Conservation (phyloP, 768 basidiomycete species). For the Chalciporus sphaerocephalus region DNA sequence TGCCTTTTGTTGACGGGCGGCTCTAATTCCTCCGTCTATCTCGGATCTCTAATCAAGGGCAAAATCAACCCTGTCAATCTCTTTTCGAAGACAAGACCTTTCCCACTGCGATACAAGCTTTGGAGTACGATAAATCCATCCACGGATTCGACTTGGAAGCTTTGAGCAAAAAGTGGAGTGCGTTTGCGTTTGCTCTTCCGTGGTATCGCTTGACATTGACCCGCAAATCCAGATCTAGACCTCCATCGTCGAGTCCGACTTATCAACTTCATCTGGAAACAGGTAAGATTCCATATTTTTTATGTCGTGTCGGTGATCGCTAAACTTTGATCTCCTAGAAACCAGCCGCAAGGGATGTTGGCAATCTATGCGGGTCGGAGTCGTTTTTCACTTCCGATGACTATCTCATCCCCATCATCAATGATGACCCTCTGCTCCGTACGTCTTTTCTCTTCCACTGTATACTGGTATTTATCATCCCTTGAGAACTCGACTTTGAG, state of each 20-base stretch:
- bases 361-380: constrained; percentile 53
- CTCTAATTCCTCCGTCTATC: no score
- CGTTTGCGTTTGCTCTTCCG: constrained; percentile 19
- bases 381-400: constrained; percentile 67
- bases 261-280: constrained; percentile 82
- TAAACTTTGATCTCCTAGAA: constrained; percentile 40
- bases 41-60: constrained; percentile 68
- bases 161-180: constrained; percentile 51
- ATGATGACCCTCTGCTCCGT: constrained; percentile 89
- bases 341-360: constrained; percentile 42
- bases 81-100: constrained; percentile 70
- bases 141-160: constrained; percentile 63
- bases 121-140: constrained; percentile 55
- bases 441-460: no score
- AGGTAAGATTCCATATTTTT: constrained; percentile 37
- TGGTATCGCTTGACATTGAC: not conserved
- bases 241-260: constrained; percentile 75
- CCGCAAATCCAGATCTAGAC: constrained; percentile 54
- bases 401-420: constrained; percentile 75
- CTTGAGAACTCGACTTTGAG: constrained; percentile 58
- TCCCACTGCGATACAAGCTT: constrained; percentile 51
- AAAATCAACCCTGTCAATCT: constrained; percentile 54
- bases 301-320: not conserved
- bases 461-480: no score
- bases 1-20: no score